Percentiles rank a stretch among this genome's conserved stretches.
Evolutionary conservation across 805 yeast species (phyloP).

Genomic region (Candida succiphila): DNA sequence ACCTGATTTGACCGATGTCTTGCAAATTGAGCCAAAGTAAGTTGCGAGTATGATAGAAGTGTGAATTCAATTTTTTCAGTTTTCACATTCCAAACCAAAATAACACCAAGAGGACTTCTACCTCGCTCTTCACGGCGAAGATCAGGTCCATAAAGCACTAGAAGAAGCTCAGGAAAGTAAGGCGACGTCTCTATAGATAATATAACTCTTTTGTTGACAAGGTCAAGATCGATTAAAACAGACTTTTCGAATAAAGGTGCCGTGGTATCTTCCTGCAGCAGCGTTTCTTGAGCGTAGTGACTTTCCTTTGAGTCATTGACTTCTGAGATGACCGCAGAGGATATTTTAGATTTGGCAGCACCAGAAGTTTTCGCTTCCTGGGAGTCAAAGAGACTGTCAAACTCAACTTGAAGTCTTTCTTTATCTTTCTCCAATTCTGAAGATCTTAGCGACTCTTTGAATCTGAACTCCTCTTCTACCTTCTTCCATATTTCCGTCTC

Average conservation of each 20-base stretch:
- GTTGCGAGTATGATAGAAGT: constrained; percentile 29
- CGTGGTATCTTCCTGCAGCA: no score
- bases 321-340: neutral
- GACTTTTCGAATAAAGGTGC: constrained; percentile 3
- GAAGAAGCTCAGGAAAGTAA: constrained; percentile 17
- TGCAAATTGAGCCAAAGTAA: constrained; percentile 31
- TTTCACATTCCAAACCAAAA: constrained; percentile 20
- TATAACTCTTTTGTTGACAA: constrained; percentile 8
- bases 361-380: no score
- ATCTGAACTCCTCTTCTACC: constrained; percentile 8
- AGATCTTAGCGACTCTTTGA: no score
- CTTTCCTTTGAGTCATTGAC: constrained; percentile 16
- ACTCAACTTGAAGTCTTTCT: no score
- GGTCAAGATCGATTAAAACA: constrained; percentile 1
- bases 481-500: constrained; percentile 5
- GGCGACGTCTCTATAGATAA: constrained; percentile 21
- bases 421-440: no score
- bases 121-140: constrained; percentile 1
- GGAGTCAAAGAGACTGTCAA: no score
- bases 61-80: constrained; percentile 23
- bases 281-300: constrained; percentile 10
- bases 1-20: constrained; percentile 26
- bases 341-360: no score
- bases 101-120: constrained; percentile 5
- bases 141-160: constrained; percentile 12